Base-by-base conservation (phyloP, 768 basidiomycete species). In the Daedaleopsis nitida region DNA sequence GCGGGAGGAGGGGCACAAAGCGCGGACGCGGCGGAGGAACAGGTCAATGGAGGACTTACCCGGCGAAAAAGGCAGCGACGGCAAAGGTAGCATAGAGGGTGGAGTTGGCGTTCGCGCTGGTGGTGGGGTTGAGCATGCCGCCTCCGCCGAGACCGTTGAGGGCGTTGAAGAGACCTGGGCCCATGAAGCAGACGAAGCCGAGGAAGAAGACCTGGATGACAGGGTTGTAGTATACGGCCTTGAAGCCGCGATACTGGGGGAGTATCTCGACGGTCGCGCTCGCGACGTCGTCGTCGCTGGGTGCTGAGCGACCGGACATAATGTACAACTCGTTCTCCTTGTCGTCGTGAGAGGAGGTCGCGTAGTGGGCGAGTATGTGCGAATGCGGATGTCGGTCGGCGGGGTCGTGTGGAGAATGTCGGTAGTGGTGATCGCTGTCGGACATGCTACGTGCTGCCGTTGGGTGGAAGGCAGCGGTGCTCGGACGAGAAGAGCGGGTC, bases 91-190 rank as follows among this genome's bases (percentile, higher is more conserved):
- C 73, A 68, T 94, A 92, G 14, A 91, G 74, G 3, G 89, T 85
- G 0, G 84, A 76, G 67, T 87, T 86, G 2, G 88, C 81, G 66
- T 93, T 90, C 17, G 89, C 85, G 68, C 81, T 83, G 13, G 86
- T 89, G 4, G 77, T 78, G 13, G 83, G 69, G 67, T 89, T 85
- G 44, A 91, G 70, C 74, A 89, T 87, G 4, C 92, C 92, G 49
- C 88, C 91, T 48, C 81, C 91, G 5, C 93, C 92, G 48, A 95
- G 80, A 37, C 92, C 91, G 57, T 84, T 88, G 68, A 92, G 76
- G 0, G 91, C 86, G 68, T 92, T 94, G 75, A 90, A 92, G 58
- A 92, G 81, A 59, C 91, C 91, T 71, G 75, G 75, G 58, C 77
- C 75, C 69, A 81, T 73, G 70, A 82, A 81, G 64, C 88, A 89